These are phyloP conservation scores for Paecilomyces sp. DNA, from an alignment of 2,329 filamentous ascomycete genomes.

Conservation along the genomic window DNA sequence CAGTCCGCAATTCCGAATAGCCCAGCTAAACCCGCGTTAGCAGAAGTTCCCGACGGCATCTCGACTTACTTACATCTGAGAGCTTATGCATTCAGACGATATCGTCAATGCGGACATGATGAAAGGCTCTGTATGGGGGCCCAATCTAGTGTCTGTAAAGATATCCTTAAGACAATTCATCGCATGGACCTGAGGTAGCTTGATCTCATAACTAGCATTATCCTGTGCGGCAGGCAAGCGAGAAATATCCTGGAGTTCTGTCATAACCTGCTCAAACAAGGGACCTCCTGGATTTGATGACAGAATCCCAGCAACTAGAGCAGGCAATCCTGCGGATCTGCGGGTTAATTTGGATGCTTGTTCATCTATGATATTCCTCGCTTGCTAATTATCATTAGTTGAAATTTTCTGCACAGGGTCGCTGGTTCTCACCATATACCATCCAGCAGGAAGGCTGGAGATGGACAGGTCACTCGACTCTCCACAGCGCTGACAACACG, in stretches of 20 bases:
- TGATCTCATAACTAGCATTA: constrained; percentile 34
- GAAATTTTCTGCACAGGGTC: constrained; percentile 6
- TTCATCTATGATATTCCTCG: constrained; percentile 62
- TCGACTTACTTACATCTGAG: constrained; percentile 56
- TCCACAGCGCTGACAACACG: constrained; percentile 64
- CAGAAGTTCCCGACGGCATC: constrained; percentile 4
- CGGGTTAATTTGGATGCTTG: constrained; percentile 76
- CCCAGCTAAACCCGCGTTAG: constrained; percentile 56
- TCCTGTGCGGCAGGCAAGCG: constrained; percentile 22
- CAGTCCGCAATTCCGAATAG: constrained; percentile 86
- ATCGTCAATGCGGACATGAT: constrained; percentile 68
- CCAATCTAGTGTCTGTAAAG: constrained; percentile 73
- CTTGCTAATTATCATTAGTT: constrained; percentile 23
- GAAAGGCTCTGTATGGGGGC: constrained; percentile 65
- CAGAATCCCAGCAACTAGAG: constrained; percentile 75
- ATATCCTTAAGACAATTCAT: constrained; percentile 90
- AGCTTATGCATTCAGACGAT: constrained; percentile 72
- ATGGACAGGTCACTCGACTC: constrained; percentile 42
- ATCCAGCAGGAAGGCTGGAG: constrained; percentile 50
- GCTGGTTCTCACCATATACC: constrained; percentile 59
- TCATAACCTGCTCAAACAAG: constrained; percentile 34
- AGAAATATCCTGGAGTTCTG: constrained; percentile 33
- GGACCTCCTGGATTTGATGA: constrained; percentile 49
- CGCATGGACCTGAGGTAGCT: constrained; percentile 86
- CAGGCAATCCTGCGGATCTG: constrained; percentile 84